These are phyloP conservation scores for Strobilomyces confusus DNA, from an alignment of 768 basidiomycete genomes.

Conservation along the genomic window DNA sequence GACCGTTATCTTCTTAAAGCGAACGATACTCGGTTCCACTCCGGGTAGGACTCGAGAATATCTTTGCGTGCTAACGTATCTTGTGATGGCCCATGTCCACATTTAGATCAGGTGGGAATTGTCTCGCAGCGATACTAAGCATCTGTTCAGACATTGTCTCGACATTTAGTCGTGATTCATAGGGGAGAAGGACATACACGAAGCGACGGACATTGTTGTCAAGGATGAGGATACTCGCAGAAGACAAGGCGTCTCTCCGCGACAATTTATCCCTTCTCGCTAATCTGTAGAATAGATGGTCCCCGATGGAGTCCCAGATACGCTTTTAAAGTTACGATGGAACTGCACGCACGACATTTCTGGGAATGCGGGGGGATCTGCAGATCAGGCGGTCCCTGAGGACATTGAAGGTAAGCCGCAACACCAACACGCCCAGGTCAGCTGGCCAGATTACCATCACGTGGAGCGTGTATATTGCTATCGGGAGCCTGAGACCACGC, in stretches of 20 bases:
- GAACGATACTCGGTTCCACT: background rate
- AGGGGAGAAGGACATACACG: background rate
- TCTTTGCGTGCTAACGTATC: background rate
- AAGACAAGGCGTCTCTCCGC: background rate
- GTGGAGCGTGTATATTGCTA: background rate
- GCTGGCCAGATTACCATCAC: background rate
- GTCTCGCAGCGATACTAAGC: background rate
- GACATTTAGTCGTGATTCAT: background rate
- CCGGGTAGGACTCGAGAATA: background rate
- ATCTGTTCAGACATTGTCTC: background rate
- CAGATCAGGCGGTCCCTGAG: background rate
- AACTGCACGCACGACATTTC: background rate
- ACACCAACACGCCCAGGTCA: too few relatives aligned
- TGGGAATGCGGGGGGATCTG: background rate
- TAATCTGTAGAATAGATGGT: background rate
- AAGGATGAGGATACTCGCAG: background rate
- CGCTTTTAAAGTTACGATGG: background rate
- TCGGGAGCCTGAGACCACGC: background rate
- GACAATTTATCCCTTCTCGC: background rate
- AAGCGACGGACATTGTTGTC: background rate
- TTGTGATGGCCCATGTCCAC: constrained; percentile 1
- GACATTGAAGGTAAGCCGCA: too few relatives aligned
- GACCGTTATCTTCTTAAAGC: background rate
- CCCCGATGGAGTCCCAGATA: background rate
- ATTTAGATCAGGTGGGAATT: background rate